Percentiles rank a stretch among this genome's conserved stretches.
Conservation (phyloP, 2,329 filamentous ascomycete species). For the Scorias spongiosa region DNA sequence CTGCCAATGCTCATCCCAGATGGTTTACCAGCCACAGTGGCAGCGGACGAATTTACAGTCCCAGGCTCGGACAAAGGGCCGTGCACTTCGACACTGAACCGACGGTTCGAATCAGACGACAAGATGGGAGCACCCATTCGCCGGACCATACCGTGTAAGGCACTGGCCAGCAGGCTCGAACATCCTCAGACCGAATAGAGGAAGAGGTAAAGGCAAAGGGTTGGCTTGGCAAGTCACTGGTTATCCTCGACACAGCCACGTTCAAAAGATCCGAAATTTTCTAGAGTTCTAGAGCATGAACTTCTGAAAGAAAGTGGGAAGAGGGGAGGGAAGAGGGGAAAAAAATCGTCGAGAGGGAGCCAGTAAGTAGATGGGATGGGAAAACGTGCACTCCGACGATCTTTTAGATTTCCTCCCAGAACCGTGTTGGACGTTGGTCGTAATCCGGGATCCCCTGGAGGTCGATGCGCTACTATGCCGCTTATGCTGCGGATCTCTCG, state of each 20-base stretch:
- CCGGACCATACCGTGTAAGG: background rate
- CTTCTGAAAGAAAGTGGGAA: background rate
- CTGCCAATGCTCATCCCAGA: background rate
- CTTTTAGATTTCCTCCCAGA: too few relatives aligned
- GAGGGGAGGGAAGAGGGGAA: background rate
- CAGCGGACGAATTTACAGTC: background rate
- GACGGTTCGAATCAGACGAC: background rate
- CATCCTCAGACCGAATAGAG: background rate
- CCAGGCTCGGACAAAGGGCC: background rate
- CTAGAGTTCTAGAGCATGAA: too few relatives aligned
- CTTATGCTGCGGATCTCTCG: too few relatives aligned
- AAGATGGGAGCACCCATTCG: background rate
- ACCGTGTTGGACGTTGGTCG: too few relatives aligned
- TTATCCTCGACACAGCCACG: background rate
- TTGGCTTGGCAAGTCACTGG: background rate
- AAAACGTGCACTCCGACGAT: background rate
- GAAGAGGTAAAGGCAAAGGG: background rate
- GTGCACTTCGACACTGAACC: background rate
- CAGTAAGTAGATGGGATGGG: background rate
- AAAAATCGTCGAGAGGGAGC: background rate
- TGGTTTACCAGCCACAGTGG: background rate
- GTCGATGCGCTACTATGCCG: too few relatives aligned
- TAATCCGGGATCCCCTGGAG: too few relatives aligned
- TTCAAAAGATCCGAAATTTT: too few relatives aligned
- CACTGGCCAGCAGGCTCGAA: background rate